Evolutionary conservation across 495 filamentous ascomycete genomes (phyloP), one percentile per base, ranked within the genome.

Genomic region (Physcia stellaris): DNA sequence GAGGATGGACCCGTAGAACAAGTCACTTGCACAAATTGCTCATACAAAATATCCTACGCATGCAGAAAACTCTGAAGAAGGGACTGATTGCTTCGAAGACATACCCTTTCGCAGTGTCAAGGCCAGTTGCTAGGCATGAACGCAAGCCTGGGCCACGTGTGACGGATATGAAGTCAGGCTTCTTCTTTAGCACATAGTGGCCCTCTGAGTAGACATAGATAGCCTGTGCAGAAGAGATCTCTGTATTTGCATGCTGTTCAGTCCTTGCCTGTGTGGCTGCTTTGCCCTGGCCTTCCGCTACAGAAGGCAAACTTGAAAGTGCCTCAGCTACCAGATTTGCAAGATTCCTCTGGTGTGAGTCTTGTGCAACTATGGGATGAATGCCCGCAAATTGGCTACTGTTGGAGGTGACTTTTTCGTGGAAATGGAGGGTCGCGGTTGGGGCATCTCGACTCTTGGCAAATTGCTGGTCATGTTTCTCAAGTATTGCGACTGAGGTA

Each of bases 111-210:
- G 86, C 90, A 1, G 73, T 80, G 54, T 90, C 80, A 3, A 95
- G 51, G 0, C 90, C 90, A 4, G 75, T 67, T 3, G 73, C 65
- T 3, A 98, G 64, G 48, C 77, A 77, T 11, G 78, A 63, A 2
- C 69, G 61, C 81, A 98, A 94, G 4, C 90, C 90, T 0, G 90
- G 90, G 0, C 90, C 90, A 31, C 88, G 70, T 2, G 90, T 95
- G 9, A 82, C 86, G 22, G 78, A 72, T 23, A 98, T 59, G 42
- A 96, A 80, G 57, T 94, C 80, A 0, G 86, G 86, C 24, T 68
- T 71, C 29, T 57, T 56, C 33, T 66, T 64, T 11, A 47, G 26
- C 19, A 11, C 12, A 6, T 43, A 40, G 15, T 52, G 27, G 29
- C 20, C 19, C 18, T 32, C 18, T 20, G 12, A 20, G 3, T 21